These are phyloP conservation scores for Wickerhamiella spandovensis DNA, from an alignment of 805 yeast genomes.

Conservation along the genomic window DNA sequence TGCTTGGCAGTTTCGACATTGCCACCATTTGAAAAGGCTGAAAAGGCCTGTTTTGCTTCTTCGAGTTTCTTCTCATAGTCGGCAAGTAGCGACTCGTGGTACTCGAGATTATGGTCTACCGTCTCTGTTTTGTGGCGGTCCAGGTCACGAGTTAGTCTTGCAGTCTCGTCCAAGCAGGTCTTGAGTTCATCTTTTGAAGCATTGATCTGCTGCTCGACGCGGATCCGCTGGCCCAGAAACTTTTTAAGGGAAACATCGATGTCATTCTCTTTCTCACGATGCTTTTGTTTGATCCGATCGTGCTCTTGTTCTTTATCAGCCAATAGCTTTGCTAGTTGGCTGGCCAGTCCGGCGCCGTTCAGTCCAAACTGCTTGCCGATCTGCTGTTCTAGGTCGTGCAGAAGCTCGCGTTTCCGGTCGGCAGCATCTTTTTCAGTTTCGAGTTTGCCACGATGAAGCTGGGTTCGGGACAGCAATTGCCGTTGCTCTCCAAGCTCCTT, in stretches of 20 bases:
- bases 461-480: conserved; percentile 21
- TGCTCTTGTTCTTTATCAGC: conserved; percentile 1
- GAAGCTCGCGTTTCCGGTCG: conserved; percentile 6
- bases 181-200: not conserved
- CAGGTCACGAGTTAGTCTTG: not conserved
- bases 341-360: not conserved
- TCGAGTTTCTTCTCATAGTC: not conserved
- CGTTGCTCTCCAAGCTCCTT: conserved; percentile 18
- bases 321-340: not conserved
- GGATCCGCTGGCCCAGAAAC: conserved; percentile 16
- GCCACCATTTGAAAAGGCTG: not conserved
- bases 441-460: conserved; percentile 29
- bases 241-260: conserved; percentile 16
- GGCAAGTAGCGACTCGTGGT: not conserved
- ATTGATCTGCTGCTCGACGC: conserved; percentile 13
- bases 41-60: not conserved
- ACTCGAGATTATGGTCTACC: not conserved
- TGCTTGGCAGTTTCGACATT: not conserved
- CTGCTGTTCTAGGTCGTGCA: conserved; percentile 8
- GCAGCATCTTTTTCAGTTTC: conserved; percentile 28
- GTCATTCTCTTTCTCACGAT: conserved; percentile 24
- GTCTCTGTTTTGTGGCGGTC: not conserved
- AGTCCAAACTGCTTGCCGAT: conserved; percentile 5
- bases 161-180: conserved; percentile 6
- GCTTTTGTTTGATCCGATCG: conserved; percentile 8